Base-by-base conservation (phyloP, 495 filamentous ascomycete genomes). In the Letharia columbiana region DNA sequence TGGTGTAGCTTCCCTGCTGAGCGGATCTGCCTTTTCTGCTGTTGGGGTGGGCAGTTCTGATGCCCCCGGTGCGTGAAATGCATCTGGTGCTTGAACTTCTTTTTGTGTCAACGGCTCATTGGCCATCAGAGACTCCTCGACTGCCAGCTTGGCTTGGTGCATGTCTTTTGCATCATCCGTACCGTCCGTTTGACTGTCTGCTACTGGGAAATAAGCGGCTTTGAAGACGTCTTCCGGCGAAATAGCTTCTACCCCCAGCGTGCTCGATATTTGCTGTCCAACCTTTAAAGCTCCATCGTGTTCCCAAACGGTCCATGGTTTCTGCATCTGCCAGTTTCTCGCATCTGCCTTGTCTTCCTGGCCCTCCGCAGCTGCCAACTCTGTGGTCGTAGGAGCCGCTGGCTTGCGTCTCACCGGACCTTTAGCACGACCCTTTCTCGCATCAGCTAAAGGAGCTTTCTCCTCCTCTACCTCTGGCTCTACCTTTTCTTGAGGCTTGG, bases 361-460 rank as follows among this genome's bases (percentile, higher is more conserved):
- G 18, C 52, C 68, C 33, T 28, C 35, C 2, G 37, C 31, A n/a
- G 47, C 37, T 35, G n/a, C 44, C 20, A 72, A 63, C 40, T 67
- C 72, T 17, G 65, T 67, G 15, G 71, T 64, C 10, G 76, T 70
- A 50, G 74, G 72, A 35, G 68, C 76, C 15, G 81, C 84, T n/a
- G 86, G 86, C 77, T 87, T 88, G 73, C 94, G 81, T 66, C 94
- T 83, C 69, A 89, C 86, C 11, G 94, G 94, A 33, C 94, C 95
- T 69, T 89, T 87, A 23, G 94, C 94, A 65, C 94, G 80, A 18
- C 91, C 86, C 77, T 98, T 98, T 63, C 95, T 82, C 40, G 91
- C 91, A 78, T 98, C 94, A 44, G 78, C 81, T 40, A 98, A 77
- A 17, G 91, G 91, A 23, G 80, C 84, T 75, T 92, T 93, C 72